phyloP scores from a whole-genome alignment of 306 rosid genomes.

The Ochetophila trinervis region DNA sequence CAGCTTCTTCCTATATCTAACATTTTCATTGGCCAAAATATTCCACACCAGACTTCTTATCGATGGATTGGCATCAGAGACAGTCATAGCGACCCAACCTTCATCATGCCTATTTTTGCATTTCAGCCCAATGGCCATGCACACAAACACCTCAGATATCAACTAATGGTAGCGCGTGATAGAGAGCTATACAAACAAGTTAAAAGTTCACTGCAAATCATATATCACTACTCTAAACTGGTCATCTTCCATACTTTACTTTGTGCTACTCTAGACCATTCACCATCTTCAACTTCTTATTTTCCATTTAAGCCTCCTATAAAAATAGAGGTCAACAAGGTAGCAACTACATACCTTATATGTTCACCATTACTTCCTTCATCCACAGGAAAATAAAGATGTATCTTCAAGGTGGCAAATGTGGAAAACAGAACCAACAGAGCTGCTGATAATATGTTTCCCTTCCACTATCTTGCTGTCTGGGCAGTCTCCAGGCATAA shows the following conservation, averaged over 20 bases:
- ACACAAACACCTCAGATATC: neutral
- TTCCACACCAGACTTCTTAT: no score
- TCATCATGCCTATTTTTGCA: no score
- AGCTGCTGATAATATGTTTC: neutral
- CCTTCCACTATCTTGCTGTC: neutral
- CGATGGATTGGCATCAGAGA: no score
- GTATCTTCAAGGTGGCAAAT: neutral
- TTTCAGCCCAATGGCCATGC: neutral
- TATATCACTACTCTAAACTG: neutral
- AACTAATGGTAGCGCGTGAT: neutral
- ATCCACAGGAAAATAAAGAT: neutral
- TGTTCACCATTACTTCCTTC: neutral
- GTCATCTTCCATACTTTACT: neutral
- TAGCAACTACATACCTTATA: neutral
- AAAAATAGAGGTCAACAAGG: neutral
- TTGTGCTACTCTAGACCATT: neutral
- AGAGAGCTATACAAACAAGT: neutral
- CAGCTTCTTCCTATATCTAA: no score
- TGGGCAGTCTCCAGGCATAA: neutral
- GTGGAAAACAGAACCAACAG: neutral
- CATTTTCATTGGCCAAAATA: no score
- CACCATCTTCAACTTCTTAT: neutral
- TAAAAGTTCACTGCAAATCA: neutral
- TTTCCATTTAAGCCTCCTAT: conserved; percentile 3
- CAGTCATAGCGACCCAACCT: no score